Evolutionary conservation across 306 rosid genomes (phyloP).

Genomic region (Notholithocarpus densiflorus): DNA sequence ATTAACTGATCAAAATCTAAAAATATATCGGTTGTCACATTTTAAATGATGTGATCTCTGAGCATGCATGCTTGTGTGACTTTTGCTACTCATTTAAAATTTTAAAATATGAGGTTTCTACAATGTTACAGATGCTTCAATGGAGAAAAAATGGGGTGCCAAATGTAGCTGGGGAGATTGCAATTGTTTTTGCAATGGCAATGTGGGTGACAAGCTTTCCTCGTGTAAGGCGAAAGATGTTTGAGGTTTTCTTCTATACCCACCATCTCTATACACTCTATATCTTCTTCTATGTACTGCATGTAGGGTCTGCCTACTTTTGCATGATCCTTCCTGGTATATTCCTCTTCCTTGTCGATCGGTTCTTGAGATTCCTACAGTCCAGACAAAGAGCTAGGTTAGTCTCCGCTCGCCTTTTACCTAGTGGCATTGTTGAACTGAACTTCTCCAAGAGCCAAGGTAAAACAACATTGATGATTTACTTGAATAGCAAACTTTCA

Average conservation of each 20-base stretch:
- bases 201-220: conserved; percentile 59
- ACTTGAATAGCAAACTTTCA: not conserved
- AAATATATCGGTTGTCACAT: too few species aligned
- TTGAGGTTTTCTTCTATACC: conserved; percentile 68
- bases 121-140: conserved; percentile 23
- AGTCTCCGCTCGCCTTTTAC: conserved; percentile 55
- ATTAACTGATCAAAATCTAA: too few species aligned
- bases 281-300: conserved; percentile 55
- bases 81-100: too few species aligned
- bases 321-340: conserved; percentile 63
- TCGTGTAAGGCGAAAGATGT: conserved; percentile 49
- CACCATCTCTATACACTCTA: conserved; percentile 61
- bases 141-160: conserved; percentile 55
- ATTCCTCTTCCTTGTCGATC: conserved; percentile 65
- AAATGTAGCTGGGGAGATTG: conserved; percentile 60
- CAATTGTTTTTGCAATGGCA: conserved; percentile 39
- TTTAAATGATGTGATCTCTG: too few species aligned
- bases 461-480: conserved; percentile 2
- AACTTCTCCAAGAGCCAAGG: conserved; percentile 59
- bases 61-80: too few species aligned
- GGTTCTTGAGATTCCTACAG: conserved; percentile 57
- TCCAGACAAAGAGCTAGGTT: conserved; percentile 40
- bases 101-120: not conserved
- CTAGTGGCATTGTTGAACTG: conserved; percentile 49
- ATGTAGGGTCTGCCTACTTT: conserved; percentile 48